Base-by-base conservation (phyloP, 2,329 filamentous ascomycete species). In the Harringtonia lauricola region DNA sequence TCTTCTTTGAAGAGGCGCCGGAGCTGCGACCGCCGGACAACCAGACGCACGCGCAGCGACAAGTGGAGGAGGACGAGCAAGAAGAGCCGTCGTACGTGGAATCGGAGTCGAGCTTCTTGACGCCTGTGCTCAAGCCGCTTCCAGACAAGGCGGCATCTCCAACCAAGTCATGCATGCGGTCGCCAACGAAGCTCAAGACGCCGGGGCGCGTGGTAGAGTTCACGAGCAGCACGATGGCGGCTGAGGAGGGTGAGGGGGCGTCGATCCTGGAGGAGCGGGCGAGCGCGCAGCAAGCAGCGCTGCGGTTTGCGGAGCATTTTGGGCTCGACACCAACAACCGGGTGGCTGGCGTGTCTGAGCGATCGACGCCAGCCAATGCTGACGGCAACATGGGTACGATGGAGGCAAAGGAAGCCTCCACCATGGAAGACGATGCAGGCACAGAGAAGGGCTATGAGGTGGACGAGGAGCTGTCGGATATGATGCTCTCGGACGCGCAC, bases 141-240 rank as follows among this genome's bases (percentile, higher is more conserved):
- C 72, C 73, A 13, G 63, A 68, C 41, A 68, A 64, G 47, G 64
- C 67, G n/a, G 66, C 68, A 5, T 78, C 74, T 1, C 74, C 75
- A 0, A 64, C 58, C 9, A 79, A 79, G 53, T 79, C 75, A 1
- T 72, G 66, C 50, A 58, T 79, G 21, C 68, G 75, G 17, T 76
- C 74, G 4, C 72, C 74, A 0, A 54, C 74, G 17, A 79, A 79
- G 52, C 68, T 71, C 4, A 74, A 68, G 48, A 77, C 72, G 2
- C 72, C 72, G 1, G 75, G 75, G 5, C 68, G 72, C 1, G 70
- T 78, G 1, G 75, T 79, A 14, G 72, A 75, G 45, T 79, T 78
- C 49, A 70, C 69, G 1, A 70, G 66, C 56, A 71, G 64, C 54
- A 67, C 67, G 1, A 56, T 70, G 8, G 70, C 68, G 4, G 68